A percentile compares a stretch with the other conserved stretches of the same genome.
Conservation (phyloP, 2,329 filamentous ascomycete species). For the Septoria petroselini region DNA sequence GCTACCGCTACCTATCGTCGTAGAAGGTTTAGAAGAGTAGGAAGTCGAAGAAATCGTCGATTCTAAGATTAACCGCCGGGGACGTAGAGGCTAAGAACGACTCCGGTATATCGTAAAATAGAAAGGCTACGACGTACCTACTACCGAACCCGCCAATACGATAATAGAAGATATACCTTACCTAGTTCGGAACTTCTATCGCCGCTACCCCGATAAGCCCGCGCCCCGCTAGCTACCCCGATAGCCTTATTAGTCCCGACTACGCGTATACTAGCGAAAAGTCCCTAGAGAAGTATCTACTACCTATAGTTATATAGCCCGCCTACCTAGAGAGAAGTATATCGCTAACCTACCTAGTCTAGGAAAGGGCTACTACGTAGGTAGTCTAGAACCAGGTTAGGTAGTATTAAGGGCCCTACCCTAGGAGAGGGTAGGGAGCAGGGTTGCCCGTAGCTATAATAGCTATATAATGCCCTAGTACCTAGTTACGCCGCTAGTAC, state of each 20-base stretch:
- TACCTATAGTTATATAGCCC: not conserved
- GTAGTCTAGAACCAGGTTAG: too few species aligned
- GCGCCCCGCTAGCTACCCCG: not conserved
- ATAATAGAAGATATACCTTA: not conserved
- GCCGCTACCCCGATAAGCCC: not conserved
- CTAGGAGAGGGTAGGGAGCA: too few species aligned
- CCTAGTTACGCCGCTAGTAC: too few species aligned
- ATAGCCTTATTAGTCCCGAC: not conserved
- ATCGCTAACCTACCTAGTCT: not conserved
- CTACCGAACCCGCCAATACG: not conserved
- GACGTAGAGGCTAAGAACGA: not conserved
- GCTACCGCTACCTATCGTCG: too few species aligned
- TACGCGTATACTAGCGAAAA: not conserved
- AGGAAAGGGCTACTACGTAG: too few species aligned
- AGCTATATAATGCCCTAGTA: too few species aligned
- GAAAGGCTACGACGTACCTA: not conserved
- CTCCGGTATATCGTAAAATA: not conserved
- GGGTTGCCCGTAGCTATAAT: too few species aligned
- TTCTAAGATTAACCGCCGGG: not conserved
- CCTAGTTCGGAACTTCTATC: not conserved
- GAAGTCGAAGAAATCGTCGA: not conserved
- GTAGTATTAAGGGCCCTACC: too few species aligned
- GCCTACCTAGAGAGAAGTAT: not conserved
- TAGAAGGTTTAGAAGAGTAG: too few species aligned
- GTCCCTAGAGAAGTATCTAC: not conserved